Conservation (phyloP, 176 grass and related monocot species). For the Oryza australiensis region DNA sequence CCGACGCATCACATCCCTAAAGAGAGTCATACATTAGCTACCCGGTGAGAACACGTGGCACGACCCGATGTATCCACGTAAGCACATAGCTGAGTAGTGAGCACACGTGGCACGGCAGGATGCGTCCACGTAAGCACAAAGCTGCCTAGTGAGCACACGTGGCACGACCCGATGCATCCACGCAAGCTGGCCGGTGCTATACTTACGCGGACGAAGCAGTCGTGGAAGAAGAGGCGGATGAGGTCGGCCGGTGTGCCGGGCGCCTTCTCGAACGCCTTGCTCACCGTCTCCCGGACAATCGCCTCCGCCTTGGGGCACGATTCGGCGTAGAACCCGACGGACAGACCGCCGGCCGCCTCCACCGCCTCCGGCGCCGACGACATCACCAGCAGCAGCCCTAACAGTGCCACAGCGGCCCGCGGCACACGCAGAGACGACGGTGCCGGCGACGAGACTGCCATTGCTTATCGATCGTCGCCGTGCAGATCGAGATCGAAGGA, state of each 20-base stretch:
- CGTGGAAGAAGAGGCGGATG: constrained; percentile 46
- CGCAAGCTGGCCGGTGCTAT: too few species aligned
- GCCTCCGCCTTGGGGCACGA: constrained; percentile 33
- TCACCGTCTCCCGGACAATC: constrained; percentile 12
- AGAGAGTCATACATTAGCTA: background rate
- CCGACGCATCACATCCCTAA: constrained; percentile 52
- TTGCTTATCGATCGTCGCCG: background rate
- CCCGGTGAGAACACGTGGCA: background rate
- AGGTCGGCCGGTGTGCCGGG: constrained; percentile 38
- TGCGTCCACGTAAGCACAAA: too few species aligned
- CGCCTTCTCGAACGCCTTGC: constrained; percentile 27
- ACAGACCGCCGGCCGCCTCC: background rate
- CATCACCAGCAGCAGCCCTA: background rate
- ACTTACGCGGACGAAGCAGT: constrained; percentile 40
- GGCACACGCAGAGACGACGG: too few species aligned
- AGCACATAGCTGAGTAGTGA: background rate
- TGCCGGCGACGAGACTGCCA: background rate
- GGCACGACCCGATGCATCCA: background rate
- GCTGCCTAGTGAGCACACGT: background rate
- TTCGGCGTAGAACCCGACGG: constrained; percentile 32
- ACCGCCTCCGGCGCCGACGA: background rate
- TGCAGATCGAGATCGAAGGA: background rate
- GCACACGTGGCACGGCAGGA: background rate
- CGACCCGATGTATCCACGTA: too few species aligned
- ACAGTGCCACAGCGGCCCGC: background rate